Conservation (phyloP, 2,329 filamentous ascomycete genomes). For the Dothistroma pini region DNA sequence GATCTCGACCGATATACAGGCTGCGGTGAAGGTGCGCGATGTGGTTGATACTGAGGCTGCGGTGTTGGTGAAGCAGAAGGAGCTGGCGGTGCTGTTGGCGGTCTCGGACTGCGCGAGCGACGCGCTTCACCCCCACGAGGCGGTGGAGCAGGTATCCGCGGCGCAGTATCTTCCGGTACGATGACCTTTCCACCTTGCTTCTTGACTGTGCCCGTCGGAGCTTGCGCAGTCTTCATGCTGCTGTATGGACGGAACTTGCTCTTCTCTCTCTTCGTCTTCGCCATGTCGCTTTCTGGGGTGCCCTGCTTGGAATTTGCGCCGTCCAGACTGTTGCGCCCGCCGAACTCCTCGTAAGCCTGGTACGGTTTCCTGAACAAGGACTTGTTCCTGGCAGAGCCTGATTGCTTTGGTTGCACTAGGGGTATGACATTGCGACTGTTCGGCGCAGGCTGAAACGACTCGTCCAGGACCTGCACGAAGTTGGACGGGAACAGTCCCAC, state of each 20-base stretch:
- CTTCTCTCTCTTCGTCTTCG: constrained; percentile 32
- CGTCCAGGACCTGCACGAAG: constrained; percentile 86
- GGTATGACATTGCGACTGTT: constrained; percentile 56
- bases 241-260: constrained; percentile 47
- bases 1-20: constrained; percentile 35
- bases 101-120: constrained; percentile 25
- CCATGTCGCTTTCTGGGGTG: constrained; percentile 31
- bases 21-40: constrained; percentile 29
- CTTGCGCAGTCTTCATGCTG: constrained; percentile 49
- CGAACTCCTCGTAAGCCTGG: constrained; percentile 53
- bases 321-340: constrained; percentile 22
- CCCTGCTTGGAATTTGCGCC: constrained; percentile 35
- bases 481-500: constrained; percentile 95
- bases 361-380: constrained; percentile 62
- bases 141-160: constrained; percentile 33
- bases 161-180: constrained; percentile 26
- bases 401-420: constrained; percentile 52
- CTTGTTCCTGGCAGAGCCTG: constrained; percentile 47
- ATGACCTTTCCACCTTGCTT: constrained; percentile 21
- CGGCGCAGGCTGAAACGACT: constrained; percentile 71
- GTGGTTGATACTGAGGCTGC: constrained; percentile 31
- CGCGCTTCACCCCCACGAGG: constrained; percentile 27
- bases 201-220: constrained; percentile 33
- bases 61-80: constrained; percentile 42
- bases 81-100: constrained; percentile 11